phyloP scores from a whole-genome alignment of 2,329 filamentous ascomycete species.

The Fusarium globosum region DNA sequence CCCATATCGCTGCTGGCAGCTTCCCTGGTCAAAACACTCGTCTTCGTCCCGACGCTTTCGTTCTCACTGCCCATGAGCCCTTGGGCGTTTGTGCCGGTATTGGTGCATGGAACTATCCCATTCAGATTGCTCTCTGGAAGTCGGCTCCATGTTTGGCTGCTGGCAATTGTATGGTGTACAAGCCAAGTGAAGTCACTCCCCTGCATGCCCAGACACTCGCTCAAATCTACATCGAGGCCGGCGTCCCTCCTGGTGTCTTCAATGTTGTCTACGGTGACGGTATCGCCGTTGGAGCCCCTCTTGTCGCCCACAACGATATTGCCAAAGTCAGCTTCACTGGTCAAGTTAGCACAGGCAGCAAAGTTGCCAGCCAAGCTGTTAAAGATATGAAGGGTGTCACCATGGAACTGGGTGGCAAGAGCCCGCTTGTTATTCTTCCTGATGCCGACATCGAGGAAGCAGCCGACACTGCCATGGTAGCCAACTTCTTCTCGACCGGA shows the following conservation, averaged over 20 bases:
- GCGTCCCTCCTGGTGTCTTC: constrained; percentile 84
- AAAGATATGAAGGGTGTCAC: constrained; percentile 89
- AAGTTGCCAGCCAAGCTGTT: constrained; percentile 80
- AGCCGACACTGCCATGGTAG: constrained; percentile 92
- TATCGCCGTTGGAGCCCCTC: constrained; percentile 75
- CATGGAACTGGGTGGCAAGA: constrained; percentile 92
- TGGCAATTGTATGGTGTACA: constrained; percentile 92
- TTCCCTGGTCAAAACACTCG: constrained; percentile 83
- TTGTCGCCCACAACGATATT: constrained; percentile 77
- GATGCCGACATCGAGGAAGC: constrained; percentile 82
- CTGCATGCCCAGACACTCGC: constrained; percentile 83
- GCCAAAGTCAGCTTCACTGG: constrained; percentile 92
- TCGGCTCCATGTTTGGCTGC: constrained; percentile 86
- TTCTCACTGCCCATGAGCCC: constrained; percentile 84
- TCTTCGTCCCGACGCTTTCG: constrained; percentile 79
- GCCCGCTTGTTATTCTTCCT: constrained; percentile 80
- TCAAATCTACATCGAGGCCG: constrained; percentile 80
- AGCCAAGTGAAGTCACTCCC: constrained; percentile 87
- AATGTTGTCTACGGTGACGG: constrained; percentile 87
- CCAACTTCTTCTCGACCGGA: constrained; percentile 91
- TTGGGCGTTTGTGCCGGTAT: constrained; percentile 88
- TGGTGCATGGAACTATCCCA: constrained; percentile 92
- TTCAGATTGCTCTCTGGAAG: constrained; percentile 92
- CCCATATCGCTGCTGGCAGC: constrained; percentile 81
- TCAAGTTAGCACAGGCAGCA: constrained; percentile 84